Evolutionary conservation across 2,329 filamentous ascomycete genomes (phyloP), one percentile per base, ranked within the genome.

Genomic region (Clarireedia sp.): DNA sequence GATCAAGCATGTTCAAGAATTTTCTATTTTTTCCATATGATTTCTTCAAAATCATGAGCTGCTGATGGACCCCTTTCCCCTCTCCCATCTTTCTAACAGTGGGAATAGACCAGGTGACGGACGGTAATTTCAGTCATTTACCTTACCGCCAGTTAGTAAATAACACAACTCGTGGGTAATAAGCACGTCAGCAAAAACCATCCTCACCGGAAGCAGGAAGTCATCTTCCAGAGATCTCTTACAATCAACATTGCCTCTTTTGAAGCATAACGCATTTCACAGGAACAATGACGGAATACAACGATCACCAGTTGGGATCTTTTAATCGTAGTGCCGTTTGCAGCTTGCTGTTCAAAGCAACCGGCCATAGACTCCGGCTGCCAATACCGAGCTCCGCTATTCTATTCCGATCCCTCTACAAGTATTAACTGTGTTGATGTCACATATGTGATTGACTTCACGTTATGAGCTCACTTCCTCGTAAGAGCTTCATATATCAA

Each of bases 281-380:
- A 54, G 51, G 33, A 4, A 48, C 43, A 40, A 48, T 54, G 51
- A 54, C n/a, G 51, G 33, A 48, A 33, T 29, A 21, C 43, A 54
- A 40, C 33, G 26, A 19, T 38, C 14, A 26, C 38, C 21, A 37
- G 16, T 8, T 10, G 17, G 4, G 3, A 19, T 45, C 16, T n/a
- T 5, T 17, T 51, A 12, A 47, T 38, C 14, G 4, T 19, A 7
- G 16, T 21, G 17, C 17, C 16, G 36, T 2, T 6, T 26, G 16
- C 14, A 23, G 21, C 40, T 45, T 45, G 19, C 44, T 16, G 37
- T 48, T 43, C 33, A 52, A 29, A 45, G 40, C 49, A 17, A 12
- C n/a, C 5, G 9, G 10, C 12, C 29, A 19, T 37, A 7, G 29
- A 33, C 10, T 33, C 29, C 29, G 29, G 29, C 29, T 14, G 12